Conservation (phyloP, 2,329 filamentous ascomycete genomes). For the Nectriaceae sp. region DNA sequence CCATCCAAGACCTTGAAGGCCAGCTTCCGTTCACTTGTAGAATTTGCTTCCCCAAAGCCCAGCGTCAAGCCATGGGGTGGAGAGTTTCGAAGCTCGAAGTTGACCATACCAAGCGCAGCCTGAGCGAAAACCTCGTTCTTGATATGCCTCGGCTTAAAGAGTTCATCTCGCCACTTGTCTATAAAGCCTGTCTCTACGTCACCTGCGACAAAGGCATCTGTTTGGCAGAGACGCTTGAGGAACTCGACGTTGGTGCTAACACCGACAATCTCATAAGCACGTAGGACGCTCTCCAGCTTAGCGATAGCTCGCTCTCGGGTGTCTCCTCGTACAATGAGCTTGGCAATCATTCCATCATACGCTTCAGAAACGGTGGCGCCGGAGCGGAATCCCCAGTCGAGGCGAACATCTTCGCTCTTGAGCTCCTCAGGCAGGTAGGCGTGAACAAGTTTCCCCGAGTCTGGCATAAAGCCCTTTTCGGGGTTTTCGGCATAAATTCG, state of each 20-base stretch:
- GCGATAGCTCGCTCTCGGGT: conserved; percentile 80
- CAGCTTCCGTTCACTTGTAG: conserved; percentile 47
- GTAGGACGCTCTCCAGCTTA: conserved; percentile 77
- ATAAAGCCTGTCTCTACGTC: conserved; percentile 97
- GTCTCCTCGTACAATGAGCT: conserved; percentile 86
- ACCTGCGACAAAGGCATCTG: conserved; percentile 78
- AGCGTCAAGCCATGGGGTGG: conserved; percentile 52
- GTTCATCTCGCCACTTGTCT: conserved; percentile 77
- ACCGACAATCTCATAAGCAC: conserved; percentile 89
- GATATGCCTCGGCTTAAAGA: conserved; percentile 67
- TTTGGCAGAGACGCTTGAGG: conserved; percentile 82
- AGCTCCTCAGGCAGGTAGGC: conserved; percentile 68
- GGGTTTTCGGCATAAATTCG: conserved; percentile 97
- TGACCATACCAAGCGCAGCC: conserved; percentile 76
- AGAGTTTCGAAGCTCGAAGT: conserved; percentile 44
- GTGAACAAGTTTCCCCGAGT: conserved; percentile 86
- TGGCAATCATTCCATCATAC: conserved; percentile 99
- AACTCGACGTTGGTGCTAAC: conserved; percentile 97
- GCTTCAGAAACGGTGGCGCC: conserved; percentile 92
- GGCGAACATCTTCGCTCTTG: conserved; percentile 70
- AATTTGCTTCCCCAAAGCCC: conserved; percentile 52
- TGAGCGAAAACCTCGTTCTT: conserved; percentile 80
- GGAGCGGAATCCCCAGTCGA: conserved; percentile 90
- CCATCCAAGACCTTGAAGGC: conserved; percentile 61
- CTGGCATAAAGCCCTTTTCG: conserved; percentile 87